Percentiles rank a stretch among this genome's conserved stretches.
Evolutionary conservation across 2,329 filamentous ascomycete species (phyloP).

Genomic region (Dendrostoma leiphaemia): DNA sequence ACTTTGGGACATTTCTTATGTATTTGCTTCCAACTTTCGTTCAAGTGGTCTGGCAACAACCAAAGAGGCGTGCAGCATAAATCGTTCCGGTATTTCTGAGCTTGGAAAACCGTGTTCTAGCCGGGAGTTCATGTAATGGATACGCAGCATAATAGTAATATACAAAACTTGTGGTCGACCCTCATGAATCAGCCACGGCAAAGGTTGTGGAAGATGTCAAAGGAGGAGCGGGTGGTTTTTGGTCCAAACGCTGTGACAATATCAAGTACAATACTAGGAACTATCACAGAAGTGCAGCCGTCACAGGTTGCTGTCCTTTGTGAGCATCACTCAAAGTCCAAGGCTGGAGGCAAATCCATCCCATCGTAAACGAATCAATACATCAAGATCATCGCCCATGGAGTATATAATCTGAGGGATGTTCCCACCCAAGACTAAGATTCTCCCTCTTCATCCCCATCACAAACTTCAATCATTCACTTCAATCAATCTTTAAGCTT

Average conservation of each 20-base stretch:
- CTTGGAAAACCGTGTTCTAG: too few relatives aligned
- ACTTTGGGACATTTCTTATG: too few relatives aligned
- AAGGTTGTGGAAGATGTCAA: not conserved
- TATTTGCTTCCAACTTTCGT: too few relatives aligned
- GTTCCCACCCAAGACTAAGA: too few relatives aligned
- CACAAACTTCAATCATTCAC: conserved; percentile 17
- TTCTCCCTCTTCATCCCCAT: conserved; percentile 22
- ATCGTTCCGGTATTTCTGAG: too few relatives aligned
- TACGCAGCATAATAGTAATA: not conserved
- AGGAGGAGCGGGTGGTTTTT: not conserved
- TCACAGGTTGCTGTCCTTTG: not conserved
- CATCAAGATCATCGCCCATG: too few relatives aligned
- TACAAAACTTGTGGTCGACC: not conserved
- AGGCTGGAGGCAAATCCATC: too few relatives aligned
- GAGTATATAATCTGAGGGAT: conserved; percentile 24
- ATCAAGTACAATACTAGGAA: not conserved
- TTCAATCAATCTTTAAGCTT: conserved; percentile 17
- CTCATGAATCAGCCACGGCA: not conserved
- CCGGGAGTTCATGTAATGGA: not conserved
- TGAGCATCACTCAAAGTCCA: not conserved
- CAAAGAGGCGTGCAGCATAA: too few relatives aligned
- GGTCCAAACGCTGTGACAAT: not conserved
- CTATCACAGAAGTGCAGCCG: not conserved
- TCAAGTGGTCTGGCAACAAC: too few relatives aligned
- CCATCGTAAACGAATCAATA: too few relatives aligned